Evolutionary conservation across 805 yeast genomes (phyloP), one percentile per base, ranked within the genome.

Genomic region (Pichia insulana): DNA sequence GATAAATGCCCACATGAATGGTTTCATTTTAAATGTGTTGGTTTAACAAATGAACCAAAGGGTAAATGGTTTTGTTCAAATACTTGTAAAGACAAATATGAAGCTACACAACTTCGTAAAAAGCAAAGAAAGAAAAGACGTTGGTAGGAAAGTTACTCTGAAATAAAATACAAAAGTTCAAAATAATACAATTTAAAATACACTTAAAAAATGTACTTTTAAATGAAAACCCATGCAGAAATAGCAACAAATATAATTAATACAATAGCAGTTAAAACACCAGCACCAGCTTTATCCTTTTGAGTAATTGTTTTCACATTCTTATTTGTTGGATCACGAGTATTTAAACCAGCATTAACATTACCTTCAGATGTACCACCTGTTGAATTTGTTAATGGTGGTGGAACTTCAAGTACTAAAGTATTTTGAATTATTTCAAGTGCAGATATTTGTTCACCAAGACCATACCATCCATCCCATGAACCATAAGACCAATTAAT

Each of bases 11-110:
- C 71, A 50, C 38, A 27, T 28, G 96, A 87, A 59, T 90, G 97
- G 97, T 90, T 90, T 65, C 98, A 92, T 62, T 90, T 89, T 71
- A 82, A 80, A 43, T 92, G 98, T 68, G 96, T 90, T 34, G 95
- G 95, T 1, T 67, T 90, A 46, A 80, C 78, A 16, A 80, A 78
- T 40, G 96, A 95, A 4, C 97, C 97, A 2, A 74, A 76, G 51
- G 95, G 92, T 16, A 44, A 46, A 25, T 90, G 98, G 98, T 89
- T 78, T 59, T 90, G 98, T 65, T 86, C 96, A 0, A 28, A 46
- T 0, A 83, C 80, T 41, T 89, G 97, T 67, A 50, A 51, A 27
- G 42, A 35, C 3, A 33, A 47, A n/a, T 34, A 15, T 32, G 18
- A 41, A 11, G 16, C 15, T 30, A 11, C 30, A 30, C 36, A 30